Base-by-base conservation (phyloP, 2,329 filamentous ascomycete genomes). In the Trichoderma sp. region DNA sequence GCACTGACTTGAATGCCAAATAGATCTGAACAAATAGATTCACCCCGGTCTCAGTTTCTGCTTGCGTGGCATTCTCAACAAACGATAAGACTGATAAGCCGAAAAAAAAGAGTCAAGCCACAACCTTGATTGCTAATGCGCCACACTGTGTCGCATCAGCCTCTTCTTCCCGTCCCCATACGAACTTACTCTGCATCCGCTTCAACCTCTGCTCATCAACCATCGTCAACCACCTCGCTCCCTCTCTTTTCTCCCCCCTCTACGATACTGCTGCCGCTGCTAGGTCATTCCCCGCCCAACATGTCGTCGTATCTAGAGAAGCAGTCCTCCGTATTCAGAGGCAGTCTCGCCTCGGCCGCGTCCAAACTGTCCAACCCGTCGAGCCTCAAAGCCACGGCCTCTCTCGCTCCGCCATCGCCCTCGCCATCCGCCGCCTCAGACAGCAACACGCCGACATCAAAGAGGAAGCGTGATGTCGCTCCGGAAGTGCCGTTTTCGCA, bases 401-500 rank as follows among this genome's bases (percentile, higher is more conserved):
- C 79, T 71, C 85, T 86, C 76, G 87, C 87, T 63, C 88, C 88
- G 14, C 87, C 88, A 21, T 93, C 88, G 66, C 91, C 89, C 57
- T 89, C 90, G 53, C 89, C 86, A 60, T 91, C 85, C 28, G 87
- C 85, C 51, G 81, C 84, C 6, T 88, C 86, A 47, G 87, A 89
- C 61, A 84, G 83, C 74, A 89, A 90, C 73, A 92, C 92, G 18
- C 87, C 90, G 9, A 87, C 89, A 63, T 87, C 87, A 71, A 90
- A 90, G 80, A 85, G 86, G 73, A 90, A 91, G 82, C 85, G 87
- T 77, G 87, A 89, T 74, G 80, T 82, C 53, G 81, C 80, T 6
- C 85, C 85, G 61, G 84, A 86, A 14, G 85, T 93, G 68, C 80
- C 80, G 57, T 95, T 91, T 82, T 95, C 93, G 71, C 93, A 95